phyloP scores from a whole-genome alignment of 2,329 filamentous ascomycete genomes.

The Neopestalotiopsis rosae region DNA sequence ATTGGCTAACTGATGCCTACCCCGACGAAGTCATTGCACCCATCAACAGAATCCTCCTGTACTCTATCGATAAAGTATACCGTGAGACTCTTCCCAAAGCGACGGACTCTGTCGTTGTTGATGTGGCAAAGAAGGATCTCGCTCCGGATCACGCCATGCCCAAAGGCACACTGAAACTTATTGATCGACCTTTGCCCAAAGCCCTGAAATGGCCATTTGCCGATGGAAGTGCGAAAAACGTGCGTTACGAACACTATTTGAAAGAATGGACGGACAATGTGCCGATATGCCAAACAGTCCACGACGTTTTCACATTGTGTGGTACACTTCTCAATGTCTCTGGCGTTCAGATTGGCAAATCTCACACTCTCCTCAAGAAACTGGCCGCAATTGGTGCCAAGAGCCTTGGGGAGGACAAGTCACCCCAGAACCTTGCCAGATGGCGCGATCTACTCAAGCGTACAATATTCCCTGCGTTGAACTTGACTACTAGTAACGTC shows the following conservation, averaged over 20 bases:
- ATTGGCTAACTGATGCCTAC: constrained; percentile 87
- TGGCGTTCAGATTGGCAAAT: constrained; percentile 88
- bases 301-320: constrained; percentile 89
- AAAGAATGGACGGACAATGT: constrained; percentile 96
- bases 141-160: constrained; percentile 68
- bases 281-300: constrained; percentile 86
- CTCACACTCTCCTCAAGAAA: constrained; percentile 78
- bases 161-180: constrained; percentile 72
- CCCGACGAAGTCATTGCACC: constrained; percentile 77
- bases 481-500: constrained; percentile 83
- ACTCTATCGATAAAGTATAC: constrained; percentile 79
- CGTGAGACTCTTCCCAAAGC: constrained; percentile 43
- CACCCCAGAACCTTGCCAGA: constrained; percentile 71
- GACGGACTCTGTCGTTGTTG: constrained; percentile 37
- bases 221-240: constrained; percentile 78
- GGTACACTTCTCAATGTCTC: constrained; percentile 83
- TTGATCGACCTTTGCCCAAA: constrained; percentile 65
- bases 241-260: constrained; percentile 94
- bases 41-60: constrained; percentile 83
- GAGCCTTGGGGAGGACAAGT: constrained; percentile 73
- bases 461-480: constrained; percentile 85
- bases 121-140: constrained; percentile 44
- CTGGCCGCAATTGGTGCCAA: constrained; percentile 83
- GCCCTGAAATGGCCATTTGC: constrained; percentile 83
- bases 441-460: constrained; percentile 88